phyloP scores from a whole-genome alignment of 2,329 filamentous ascomycete species.

The Aureobasidium sp. region DNA sequence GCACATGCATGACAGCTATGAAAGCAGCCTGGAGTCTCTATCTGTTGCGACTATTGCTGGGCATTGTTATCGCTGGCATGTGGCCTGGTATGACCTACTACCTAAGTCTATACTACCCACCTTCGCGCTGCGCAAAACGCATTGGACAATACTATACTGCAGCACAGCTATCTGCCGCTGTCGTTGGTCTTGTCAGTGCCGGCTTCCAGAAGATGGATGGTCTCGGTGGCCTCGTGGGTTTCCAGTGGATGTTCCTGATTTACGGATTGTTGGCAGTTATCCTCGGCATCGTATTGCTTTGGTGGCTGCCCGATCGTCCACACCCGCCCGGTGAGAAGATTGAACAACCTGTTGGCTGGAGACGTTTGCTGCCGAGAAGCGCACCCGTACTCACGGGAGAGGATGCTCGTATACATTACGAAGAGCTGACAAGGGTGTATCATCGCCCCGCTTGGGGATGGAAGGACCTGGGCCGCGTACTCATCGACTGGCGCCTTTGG shows the following conservation, averaged over 20 bases:
- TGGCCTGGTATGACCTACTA: slow-evolving; percentile 96
- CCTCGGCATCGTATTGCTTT: slow-evolving; percentile 65
- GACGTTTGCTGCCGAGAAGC: slow-evolving; percentile 59
- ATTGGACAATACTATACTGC: slow-evolving; percentile 89
- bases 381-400: slow-evolving; percentile 66
- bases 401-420: slow-evolving; percentile 74
- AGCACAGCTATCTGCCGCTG: slow-evolving; percentile 77
- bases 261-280: slow-evolving; percentile 70
- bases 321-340: slow-evolving; percentile 57
- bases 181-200: slow-evolving; percentile 81
- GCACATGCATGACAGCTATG: slow-evolving; percentile 74
- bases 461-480: slow-evolving; percentile 59
- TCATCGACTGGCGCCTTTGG: slow-evolving; percentile 84
- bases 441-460: slow-evolving; percentile 64
- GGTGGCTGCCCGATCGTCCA: slow-evolving; percentile 86
- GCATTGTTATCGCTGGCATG: slow-evolving; percentile 84
- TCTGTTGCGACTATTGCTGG: slow-evolving; percentile 74
- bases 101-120: slow-evolving; percentile 83
- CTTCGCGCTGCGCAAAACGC: slow-evolving; percentile 74
- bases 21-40: slow-evolving; percentile 78
- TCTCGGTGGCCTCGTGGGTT: slow-evolving; percentile 64
- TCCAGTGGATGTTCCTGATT: slow-evolving; percentile 87
- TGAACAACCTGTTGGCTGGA: slow-evolving; percentile 35
- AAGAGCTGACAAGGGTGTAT: slow-evolving; percentile 74
- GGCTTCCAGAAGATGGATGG: slow-evolving; percentile 91